Evolutionary conservation across 352 stramenopile species (phyloP).

Genomic region (Globisporangium solare): DNA sequence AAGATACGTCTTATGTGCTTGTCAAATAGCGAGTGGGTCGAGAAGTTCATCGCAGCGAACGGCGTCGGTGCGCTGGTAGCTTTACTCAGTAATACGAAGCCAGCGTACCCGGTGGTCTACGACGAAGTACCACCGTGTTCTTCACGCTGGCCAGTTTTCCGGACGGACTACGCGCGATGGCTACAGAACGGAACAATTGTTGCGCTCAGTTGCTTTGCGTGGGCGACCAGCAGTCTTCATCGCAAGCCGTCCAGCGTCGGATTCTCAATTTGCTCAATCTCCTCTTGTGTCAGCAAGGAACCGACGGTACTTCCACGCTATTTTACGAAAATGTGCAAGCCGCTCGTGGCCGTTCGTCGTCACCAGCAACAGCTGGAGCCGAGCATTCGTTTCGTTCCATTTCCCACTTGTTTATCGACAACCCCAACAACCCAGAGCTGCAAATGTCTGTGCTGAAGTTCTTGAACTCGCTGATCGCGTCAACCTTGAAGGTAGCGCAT

Average conservation of each 20-base stretch:
- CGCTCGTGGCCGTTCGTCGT: constrained; percentile 16
- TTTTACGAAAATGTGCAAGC: constrained; percentile 22
- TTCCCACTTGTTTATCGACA: constrained; percentile 21
- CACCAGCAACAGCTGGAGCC: background rate
- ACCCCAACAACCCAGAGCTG: constrained; percentile 18
- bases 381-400: constrained; percentile 26
- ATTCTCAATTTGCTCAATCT: constrained; percentile 29
- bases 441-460: constrained; percentile 39
- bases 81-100: constrained; percentile 27
- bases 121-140: constrained; percentile 38
- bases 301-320: constrained; percentile 13
- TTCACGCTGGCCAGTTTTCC: constrained; percentile 39
- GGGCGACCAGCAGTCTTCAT: constrained; percentile 18
- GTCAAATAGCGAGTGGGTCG: constrained; percentile 39
- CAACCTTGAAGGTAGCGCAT: constrained; percentile 21
- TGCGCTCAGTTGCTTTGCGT: constrained; percentile 24
- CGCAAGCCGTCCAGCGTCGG: constrained; percentile 21
- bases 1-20: too few relatives aligned
- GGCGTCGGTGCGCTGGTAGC: constrained; percentile 36
- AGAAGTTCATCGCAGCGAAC: constrained; percentile 41
- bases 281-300: constrained; percentile 18
- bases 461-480: constrained; percentile 36
- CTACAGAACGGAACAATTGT: constrained; percentile 21
- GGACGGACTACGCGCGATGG: constrained; percentile 25
- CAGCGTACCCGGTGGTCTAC: constrained; percentile 16